Conservation (phyloP, 441 rosid genomes). For the Bruguiera hainesii region DNA sequence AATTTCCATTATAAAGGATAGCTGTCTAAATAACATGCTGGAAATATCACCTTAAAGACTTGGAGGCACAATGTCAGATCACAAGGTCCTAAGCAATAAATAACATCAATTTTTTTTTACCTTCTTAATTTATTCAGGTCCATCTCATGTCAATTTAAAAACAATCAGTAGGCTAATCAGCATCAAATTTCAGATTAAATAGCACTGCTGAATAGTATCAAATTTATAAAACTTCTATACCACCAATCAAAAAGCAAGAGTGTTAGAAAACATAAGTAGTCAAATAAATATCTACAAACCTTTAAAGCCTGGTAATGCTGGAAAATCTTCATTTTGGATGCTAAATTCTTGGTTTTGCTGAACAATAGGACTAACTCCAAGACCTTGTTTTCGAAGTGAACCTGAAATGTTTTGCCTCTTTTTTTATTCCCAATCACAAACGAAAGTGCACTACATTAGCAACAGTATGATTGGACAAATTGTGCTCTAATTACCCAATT, state of each 20-base stretch:
- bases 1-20: too few relatives aligned
- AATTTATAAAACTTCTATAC: neutral
- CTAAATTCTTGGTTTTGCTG: constrained; percentile 99
- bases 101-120: neutral
- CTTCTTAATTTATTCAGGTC: neutral
- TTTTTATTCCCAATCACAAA: constrained; percentile 21
- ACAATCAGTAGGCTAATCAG: neutral
- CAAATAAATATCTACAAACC: constrained; percentile 38
- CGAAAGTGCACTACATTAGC: constrained; percentile 7
- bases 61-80: neutral
- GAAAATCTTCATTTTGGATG: constrained; percentile 99
- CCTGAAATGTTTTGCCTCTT: constrained; percentile 42
- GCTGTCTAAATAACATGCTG: too few relatives aligned
- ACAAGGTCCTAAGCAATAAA: neutral
- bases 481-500: constrained; percentile 52
- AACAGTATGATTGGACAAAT: constrained; percentile 9
- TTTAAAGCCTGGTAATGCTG: constrained; percentile 97
- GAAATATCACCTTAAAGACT: neutral
- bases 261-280: neutral
- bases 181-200: neutral
- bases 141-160: neutral
- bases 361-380: constrained; percentile 78
- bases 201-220: neutral
- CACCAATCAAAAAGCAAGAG: neutral
- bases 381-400: constrained; percentile 81